A percentile compares a stretch with the other conserved stretches of the same genome.
Conservation (phyloP, 2,329 filamentous ascomycete genomes). For the Cladophialophora psammophila region DNA sequence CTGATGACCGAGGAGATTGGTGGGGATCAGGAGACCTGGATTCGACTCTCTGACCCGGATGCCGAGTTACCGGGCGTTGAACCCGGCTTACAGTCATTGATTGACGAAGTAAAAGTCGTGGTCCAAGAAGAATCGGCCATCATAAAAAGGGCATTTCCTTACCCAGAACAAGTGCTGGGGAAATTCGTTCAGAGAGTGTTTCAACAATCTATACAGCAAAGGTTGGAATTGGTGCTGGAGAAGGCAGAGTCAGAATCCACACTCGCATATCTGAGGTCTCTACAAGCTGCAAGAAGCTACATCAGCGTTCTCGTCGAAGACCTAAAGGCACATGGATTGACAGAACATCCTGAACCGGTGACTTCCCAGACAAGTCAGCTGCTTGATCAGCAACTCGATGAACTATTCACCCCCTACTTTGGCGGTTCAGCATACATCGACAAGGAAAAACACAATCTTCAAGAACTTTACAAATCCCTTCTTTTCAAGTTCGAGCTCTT, state of each 20-base stretch:
- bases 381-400: slow-evolving; percentile 72
- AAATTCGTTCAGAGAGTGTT: slow-evolving; percentile 96
- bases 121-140: slow-evolving; percentile 97
- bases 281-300: slow-evolving; percentile 90
- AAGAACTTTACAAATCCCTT: slow-evolving; percentile 86
- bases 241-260: slow-evolving; percentile 93
- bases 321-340: slow-evolving; percentile 90
- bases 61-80: slow-evolving; percentile 90
- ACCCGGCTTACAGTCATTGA: slow-evolving; percentile 85
- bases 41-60: slow-evolving; percentile 91
- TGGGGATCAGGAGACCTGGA: slow-evolving; percentile 74
- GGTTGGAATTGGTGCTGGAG: slow-evolving; percentile 92
- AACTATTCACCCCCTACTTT: slow-evolving; percentile 71
- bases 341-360: slow-evolving; percentile 90
- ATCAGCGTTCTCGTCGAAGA: slow-evolving; percentile 90
- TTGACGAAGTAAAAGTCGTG: slow-evolving; percentile 93
- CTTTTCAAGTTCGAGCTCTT: slow-evolving; percentile 98
- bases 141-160: slow-evolving; percentile 95
- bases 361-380: slow-evolving; percentile 80
- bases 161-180: slow-evolving; percentile 89
- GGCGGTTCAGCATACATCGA: slow-evolving; percentile 71
- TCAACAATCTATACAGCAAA: slow-evolving; percentile 96
- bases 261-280: slow-evolving; percentile 84
- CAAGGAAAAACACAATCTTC: slow-evolving; percentile 70
- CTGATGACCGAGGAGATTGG: slow-evolving; percentile 83